Base-by-base conservation (phyloP, 768 basidiomycete genomes). In the Suillus sp. region DNA sequence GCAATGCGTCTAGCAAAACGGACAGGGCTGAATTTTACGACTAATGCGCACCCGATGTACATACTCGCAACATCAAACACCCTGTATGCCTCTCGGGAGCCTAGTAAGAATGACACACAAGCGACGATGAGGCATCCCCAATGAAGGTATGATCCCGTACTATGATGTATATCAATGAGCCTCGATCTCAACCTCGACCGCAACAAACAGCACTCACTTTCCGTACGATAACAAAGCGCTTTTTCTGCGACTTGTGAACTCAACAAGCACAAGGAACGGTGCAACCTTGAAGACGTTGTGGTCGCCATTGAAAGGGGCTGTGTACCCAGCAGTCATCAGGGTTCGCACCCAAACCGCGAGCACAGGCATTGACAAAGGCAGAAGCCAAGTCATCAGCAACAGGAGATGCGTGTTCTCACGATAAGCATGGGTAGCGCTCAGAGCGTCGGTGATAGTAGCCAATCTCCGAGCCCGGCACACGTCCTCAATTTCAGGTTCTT, bases 321-420 rank as follows among this genome's bases (percentile, higher is more conserved):
- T 88, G 64, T 86, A 83, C 1, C 92, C 91, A 11, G 93, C 91
- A 0, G 91, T 91, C 42, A 85, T 81, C 13, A 96, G 78, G 43
- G 95, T 96, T 57, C 94, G 85, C 2, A 89, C 90, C 96, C 96
- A 98, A 2, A 96, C 94, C 1, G 85, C 89, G 30, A 98, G 79
- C 7, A 90, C 88, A 0, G 93, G 89, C 2, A 87, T 89, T 7
- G 83, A 83, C 61, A 93, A 78, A 1, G 95, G 95, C 0, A 96
- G 77, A 2, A 95, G 79, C 84, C 88, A 89, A 20, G 91, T 89
- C 84, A 95, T 86, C 38, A 95, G 78, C 59, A 95, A 77, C 13
- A 95, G 74, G 1, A 92, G 35, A 66, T 92, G 88, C 63, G 81
- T 74, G 61, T 83, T 86, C 61, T 87, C 83, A 60, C 84, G 75